phyloP scores from a whole-genome alignment of 805 yeast species.

The Wickerhamomyces silvicola region DNA sequence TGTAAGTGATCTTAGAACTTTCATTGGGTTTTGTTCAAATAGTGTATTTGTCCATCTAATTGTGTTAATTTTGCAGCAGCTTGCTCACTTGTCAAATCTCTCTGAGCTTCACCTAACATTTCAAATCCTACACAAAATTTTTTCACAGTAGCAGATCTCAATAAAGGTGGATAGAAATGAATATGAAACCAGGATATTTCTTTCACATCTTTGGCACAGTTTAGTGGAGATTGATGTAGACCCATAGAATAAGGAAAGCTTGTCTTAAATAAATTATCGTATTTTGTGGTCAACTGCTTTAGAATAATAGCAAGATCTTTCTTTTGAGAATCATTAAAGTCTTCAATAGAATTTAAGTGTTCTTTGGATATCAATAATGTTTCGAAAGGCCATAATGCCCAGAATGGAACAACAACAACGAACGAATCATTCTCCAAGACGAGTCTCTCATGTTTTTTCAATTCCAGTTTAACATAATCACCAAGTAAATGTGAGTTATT shows the following conservation, averaged over 20 bases:
- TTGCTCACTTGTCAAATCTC: constrained; percentile 60
- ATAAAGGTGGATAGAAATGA: constrained; percentile 75
- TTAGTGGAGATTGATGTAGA: constrained; percentile 66
- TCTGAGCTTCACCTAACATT: constrained; percentile 61
- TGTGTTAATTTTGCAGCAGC: constrained; percentile 52
- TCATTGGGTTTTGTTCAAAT: constrained; percentile 6
- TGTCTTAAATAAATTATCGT: constrained; percentile 64
- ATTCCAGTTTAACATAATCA: constrained; percentile 55
- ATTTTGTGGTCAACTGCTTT: constrained; percentile 49
- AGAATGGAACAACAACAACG: constrained; percentile 65
- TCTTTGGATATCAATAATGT: constrained; percentile 54
- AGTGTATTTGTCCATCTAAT: constrained; percentile 30
- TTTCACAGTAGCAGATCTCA: constrained; percentile 67
- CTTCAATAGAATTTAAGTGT: constrained; percentile 43
- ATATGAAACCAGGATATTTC: constrained; percentile 55
- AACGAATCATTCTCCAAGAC: constrained; percentile 58
- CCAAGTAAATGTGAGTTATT: constrained; percentile 46
- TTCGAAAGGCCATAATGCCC: constrained; percentile 85
- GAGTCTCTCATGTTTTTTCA: constrained; percentile 42
- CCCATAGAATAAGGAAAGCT: constrained; percentile 82
- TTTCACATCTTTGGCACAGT: constrained; percentile 35
- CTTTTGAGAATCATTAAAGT: constrained; percentile 40
- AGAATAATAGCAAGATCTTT: constrained; percentile 50
- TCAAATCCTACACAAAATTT: constrained; percentile 74
- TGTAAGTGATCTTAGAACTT: no score